Evolutionary conservation across 345 rosid species (phyloP), one percentile per base, ranked within the genome.

Genomic region (Corchorus olitorius): DNA sequence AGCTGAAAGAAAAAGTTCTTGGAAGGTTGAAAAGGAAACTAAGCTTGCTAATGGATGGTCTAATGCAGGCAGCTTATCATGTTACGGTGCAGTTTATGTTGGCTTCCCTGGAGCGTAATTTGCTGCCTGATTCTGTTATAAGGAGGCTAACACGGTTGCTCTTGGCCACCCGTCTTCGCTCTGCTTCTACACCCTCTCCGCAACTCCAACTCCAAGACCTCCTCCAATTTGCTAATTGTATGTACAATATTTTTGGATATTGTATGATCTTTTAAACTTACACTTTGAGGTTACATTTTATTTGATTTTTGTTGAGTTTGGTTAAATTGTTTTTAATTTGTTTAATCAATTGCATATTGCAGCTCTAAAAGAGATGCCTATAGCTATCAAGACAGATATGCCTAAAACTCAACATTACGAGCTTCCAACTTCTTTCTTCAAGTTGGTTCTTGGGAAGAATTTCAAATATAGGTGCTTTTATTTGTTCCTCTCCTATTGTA

Each of bases 391-490:
- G 53, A 90, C 97, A 0, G 93, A 93, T 17, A 77, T 81, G 77
- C 86, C 95, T 5, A 94, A 91, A 85, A 65, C 86, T 6, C 97
- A 91, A 45, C 97, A 91, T 81, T 94, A 91, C 65, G 97, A 93
- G 66, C 73, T 94, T 20, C 94, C 98, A 7, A 89, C 93, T 8
- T 87, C 95, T 61, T 94, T 94, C 88, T 94, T 91, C 89, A 82
- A 91, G 74, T 84, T 94, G 75, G 95, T 90, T 56, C 93, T 93
- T 4, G 98, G 98, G 46, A 83, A 84, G 73, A 80, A 89, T 76
- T 83, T 90, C 69, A 94, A 94, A 75, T 94, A 91, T 87, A 89
- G 96, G 93, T 89, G 65, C 5, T 16, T 12, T 20, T 39, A 27
- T 27, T 27, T 27, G 27, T 6, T 16, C 58, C 8, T 15, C 11